Base-by-base conservation (phyloP, 2,329 filamentous ascomycete genomes). In the Xylaria sp. region DNA sequence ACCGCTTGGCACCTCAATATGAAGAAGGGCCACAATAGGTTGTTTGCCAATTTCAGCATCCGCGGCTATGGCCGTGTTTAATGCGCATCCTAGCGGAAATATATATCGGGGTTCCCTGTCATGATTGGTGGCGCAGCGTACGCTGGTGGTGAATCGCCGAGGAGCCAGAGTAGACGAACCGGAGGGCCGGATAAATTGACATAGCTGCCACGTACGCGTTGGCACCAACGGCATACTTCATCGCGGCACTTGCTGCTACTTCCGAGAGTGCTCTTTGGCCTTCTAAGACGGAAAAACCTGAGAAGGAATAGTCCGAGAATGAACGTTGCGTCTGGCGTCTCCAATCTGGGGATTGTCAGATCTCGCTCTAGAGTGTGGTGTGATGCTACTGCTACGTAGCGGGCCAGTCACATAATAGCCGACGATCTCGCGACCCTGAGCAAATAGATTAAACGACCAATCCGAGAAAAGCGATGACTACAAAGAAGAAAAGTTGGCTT, bases 341-440 rank as follows among this genome's bases (percentile, higher is more conserved):
- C 36, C 21, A 17, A 21, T 19, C 19, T 54, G 21, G 59, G 21
- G 7, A 24, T 34, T 59, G 17, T 24, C 11, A 59, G 48, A 58
- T 64, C 61, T 61, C 51, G 27, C 27, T 45, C 45, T 30, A 8
- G 45, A 42, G 17, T 21, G 54, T 36, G 71, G 65, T 69, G 68
- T 58, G 64, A 71, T 75, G 67, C 71, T 71, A 71, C 71, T 73
- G 55, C 69, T 73, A 71, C 72, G 62, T 73, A 66, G 58, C 65
- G 61, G 58, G 61, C 69, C 64, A 48, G 56, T 61, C 45, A 63
- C 45, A 66, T 67, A 69, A 67, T 34, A 73, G 69, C 70, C 73
- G 70, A 67, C 17, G 27, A 48, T 50, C 63, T 69, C 45, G 34
- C 61, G 53, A 45, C 45, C 57, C 55, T 32, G 48, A 63, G n/a